Percentiles rank a stretch among this genome's conserved stretches.
Conservation (phyloP, 164 flowering plant species). For the Stephania japonica region DNA sequence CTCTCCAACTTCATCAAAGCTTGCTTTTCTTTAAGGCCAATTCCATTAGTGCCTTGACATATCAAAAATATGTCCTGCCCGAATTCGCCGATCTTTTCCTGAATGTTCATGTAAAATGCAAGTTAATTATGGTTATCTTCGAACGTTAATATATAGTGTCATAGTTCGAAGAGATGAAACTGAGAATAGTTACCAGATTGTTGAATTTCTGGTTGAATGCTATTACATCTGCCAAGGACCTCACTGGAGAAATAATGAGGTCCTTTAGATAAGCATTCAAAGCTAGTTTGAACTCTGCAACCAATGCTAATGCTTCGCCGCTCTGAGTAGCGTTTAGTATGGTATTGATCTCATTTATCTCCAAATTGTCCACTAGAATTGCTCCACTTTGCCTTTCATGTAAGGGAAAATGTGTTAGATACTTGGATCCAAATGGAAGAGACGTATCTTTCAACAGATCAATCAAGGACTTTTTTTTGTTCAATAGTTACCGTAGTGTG, state of each 20-base stretch:
- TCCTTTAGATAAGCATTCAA: slow-evolving; percentile 37
- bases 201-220: slow-evolving; percentile 46
- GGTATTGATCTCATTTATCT: slow-evolving; percentile 25
- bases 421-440: neutral
- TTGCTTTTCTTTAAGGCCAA: slow-evolving; percentile 20
- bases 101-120: slow-evolving; percentile 1
- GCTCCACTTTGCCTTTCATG: slow-evolving; percentile 29
- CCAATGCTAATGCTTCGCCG: slow-evolving; percentile 26
- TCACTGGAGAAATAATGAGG: slow-evolving; percentile 46
- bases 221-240: slow-evolving; percentile 48
- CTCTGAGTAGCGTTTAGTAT: slow-evolving; percentile 17
- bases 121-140: neutral
- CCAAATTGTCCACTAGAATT: slow-evolving; percentile 35
- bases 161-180: slow-evolving; percentile 23
- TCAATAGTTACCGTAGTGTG: slow-evolving; percentile 25
- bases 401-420: neutral
- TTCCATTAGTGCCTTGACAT: slow-evolving; percentile 39
- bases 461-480: too few species aligned
- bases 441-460: too few species aligned
- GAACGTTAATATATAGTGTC: too few species aligned
- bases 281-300: slow-evolving; percentile 44
- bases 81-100: slow-evolving; percentile 34
- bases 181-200: slow-evolving; percentile 33
- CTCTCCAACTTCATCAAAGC: slow-evolving; percentile 23
- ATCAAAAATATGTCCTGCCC: slow-evolving; percentile 32